phyloP scores from a whole-genome alignment of 2,329 filamentous ascomycete species.

The Calonectria naviculata region DNA sequence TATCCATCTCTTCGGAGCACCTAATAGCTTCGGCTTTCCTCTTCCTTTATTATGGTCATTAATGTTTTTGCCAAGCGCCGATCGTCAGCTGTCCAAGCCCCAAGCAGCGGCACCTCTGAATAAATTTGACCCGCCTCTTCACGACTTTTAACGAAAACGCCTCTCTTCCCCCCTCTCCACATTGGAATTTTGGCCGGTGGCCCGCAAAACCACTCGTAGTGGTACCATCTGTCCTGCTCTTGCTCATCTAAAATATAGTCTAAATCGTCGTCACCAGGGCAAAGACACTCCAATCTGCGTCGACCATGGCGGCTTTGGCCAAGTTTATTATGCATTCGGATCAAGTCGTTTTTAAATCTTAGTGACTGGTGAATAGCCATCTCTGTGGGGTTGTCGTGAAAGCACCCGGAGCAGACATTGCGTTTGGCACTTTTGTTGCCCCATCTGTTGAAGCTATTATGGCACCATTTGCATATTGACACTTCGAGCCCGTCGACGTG shows the following conservation, averaged over 20 bases:
- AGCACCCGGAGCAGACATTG: not conserved
- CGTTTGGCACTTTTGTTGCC: conserved; percentile 3
- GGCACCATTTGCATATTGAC: conserved; percentile 8
- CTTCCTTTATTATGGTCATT: not conserved
- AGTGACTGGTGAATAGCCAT: not conserved
- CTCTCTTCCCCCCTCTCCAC: not conserved
- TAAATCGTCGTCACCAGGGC: not conserved
- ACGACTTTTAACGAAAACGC: not conserved
- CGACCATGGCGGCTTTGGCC: not conserved
- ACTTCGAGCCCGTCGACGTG: not conserved
- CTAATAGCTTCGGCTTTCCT: not conserved
- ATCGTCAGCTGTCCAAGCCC: not conserved
- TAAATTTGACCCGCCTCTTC: not conserved
- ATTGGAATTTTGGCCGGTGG: not conserved
- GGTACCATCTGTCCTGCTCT: not conserved
- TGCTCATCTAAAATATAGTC: not conserved
- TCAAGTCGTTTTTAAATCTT: not conserved
- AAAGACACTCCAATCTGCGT: not conserved
- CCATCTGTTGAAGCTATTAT: conserved; percentile 14
- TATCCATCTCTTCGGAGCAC: not conserved
- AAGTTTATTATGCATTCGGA: not conserved
- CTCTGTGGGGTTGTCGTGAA: not conserved
- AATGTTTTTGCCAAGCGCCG: not conserved
- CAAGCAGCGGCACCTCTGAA: not conserved
- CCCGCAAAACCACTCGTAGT: not conserved